A percentile compares a stretch with the other conserved stretches of the same genome.
phyloP scores from a whole-genome alignment of 441 rosid genomes.

The Populus trichocarpa region DNA sequence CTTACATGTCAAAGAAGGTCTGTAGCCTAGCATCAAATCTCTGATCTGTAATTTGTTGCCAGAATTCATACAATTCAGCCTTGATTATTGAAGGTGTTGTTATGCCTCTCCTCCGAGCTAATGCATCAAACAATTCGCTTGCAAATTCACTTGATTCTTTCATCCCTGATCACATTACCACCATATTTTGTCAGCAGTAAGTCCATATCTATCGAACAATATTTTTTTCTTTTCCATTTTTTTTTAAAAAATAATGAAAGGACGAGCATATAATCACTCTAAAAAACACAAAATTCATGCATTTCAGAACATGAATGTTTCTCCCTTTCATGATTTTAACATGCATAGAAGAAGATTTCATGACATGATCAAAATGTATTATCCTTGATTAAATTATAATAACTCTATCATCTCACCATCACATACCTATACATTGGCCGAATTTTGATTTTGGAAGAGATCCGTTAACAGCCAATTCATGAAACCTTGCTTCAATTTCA shows the following conservation, averaged over 20 bases:
- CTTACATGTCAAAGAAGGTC: constrained; percentile 78
- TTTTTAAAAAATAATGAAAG: neutral
- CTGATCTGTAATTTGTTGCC: constrained; percentile 66
- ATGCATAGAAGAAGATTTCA: neutral
- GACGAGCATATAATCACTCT: neutral
- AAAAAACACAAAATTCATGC: neutral
- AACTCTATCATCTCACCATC: neutral
- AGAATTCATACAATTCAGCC: constrained; percentile 50
- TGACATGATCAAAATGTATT: neutral
- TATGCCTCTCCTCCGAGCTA: constrained; percentile 62
- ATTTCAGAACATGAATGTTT: neutral
- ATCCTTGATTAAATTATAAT: too few relatives aligned
- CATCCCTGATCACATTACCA: constrained; percentile 43
- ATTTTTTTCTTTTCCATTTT: neutral
- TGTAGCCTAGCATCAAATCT: constrained; percentile 69
- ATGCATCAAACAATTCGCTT: constrained; percentile 53
- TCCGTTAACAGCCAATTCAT: constrained; percentile 49
- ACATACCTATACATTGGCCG: constrained; percentile 68
- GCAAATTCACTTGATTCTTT: constrained; percentile 69
- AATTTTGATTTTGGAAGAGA: constrained; percentile 49
- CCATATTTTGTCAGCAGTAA: neutral
- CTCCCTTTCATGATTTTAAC: neutral
- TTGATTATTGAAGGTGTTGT: constrained; percentile 46
- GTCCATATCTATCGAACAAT: neutral
- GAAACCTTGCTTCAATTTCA: constrained; percentile 50